Base-by-base conservation (phyloP, 176 grass and related monocot species). In the Oryza officinalis region DNA sequence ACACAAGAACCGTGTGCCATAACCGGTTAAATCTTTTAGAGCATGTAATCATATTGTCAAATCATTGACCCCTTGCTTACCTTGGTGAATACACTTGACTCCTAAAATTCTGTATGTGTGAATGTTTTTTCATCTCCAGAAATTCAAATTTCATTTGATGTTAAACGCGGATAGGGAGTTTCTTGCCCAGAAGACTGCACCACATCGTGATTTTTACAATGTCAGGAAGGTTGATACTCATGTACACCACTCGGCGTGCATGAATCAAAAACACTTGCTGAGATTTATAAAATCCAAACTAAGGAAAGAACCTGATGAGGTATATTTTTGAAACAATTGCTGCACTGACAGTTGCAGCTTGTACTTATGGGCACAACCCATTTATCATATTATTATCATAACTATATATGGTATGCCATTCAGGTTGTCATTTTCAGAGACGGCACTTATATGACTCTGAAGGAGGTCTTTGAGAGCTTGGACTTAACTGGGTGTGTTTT, bases 191-290 rank as follows among this genome's bases (percentile, higher is more conserved):
- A 99, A 99, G 83, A 99, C 83, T 63, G 96, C 96, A 54, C 96
- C 96, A 25, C 96, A 96, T 94, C 93, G 96, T 77, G 96, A 99
- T 89, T 96, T 99, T 88, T 99, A 99, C 79, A 99, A 99, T 94
- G 96, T 99, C 41, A 94, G 96, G 74, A 99, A 99, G 81, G 96
- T 99, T 47, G 96, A 99, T 76, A 99, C 96, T 79, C 96, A 96
- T 87, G 96, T 99, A 79, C 96, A 99, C 79, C 96, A 99, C 88
- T 99, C 96, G 44, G 96, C 96, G 69, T 99, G 96, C 87, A 99
- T 99, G 96, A 99, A 99, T 71, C 96, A 99, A 67, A 99, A 99
- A 26, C 93, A 99, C 86, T 83, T 99, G 68, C 46, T 99, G 71
- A 90, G 96, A 82, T 96, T 99, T 65, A 99, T 99, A 77, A 96